Conservation (phyloP, 768 basidiomycete genomes). For the Macrolepiota albuminosa region DNA sequence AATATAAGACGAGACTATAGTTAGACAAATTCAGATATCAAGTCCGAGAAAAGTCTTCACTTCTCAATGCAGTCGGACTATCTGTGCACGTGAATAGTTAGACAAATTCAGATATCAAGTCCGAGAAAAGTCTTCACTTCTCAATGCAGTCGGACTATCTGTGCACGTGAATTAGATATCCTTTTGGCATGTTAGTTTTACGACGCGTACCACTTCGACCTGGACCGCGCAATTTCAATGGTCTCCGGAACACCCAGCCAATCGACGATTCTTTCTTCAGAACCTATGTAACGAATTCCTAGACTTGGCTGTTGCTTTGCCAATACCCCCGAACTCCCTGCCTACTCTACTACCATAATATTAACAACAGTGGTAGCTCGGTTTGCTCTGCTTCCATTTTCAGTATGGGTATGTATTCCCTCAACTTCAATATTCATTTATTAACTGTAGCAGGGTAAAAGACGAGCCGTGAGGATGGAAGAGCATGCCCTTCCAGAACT, state of each 20-base stretch:
- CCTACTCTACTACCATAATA: constrained; percentile 75
- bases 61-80: not conserved
- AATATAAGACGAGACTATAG: not conserved
- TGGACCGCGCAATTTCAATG: constrained; percentile 9
- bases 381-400: constrained; percentile 60
- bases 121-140: not conserved
- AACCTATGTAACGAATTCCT: constrained; percentile 61
- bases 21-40: not conserved
- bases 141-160: not conserved
- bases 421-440: not conserved
- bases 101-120: not conserved
- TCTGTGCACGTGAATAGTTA: not conserved
- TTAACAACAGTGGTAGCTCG: constrained; percentile 59
- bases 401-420: constrained; percentile 62
- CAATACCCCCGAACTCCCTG: constrained; percentile 62
- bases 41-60: not conserved
- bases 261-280: constrained; percentile 34
- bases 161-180: constrained; percentile 1
- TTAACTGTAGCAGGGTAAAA: constrained; percentile 45
- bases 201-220: constrained; percentile 25
- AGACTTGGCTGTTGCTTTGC: constrained; percentile 72
- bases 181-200: constrained; percentile 28
- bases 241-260: constrained; percentile 8
- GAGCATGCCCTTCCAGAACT: constrained; percentile 57
- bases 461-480: constrained; percentile 54